Evolutionary conservation across 768 basidiomycete genomes (phyloP).

Genomic region (Cyathus striatus): DNA sequence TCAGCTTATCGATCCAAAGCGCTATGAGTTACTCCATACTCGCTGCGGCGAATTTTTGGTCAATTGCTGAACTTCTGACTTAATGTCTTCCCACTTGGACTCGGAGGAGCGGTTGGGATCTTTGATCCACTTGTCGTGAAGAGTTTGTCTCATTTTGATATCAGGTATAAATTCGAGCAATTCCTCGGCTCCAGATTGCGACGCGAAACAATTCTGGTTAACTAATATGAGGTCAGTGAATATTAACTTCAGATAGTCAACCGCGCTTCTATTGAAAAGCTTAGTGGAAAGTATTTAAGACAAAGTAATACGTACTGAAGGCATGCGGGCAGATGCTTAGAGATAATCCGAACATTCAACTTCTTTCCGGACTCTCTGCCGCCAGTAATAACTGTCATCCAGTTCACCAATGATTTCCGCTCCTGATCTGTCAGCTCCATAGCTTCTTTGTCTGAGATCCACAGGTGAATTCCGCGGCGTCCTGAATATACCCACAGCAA

Average conservation of each 20-base stretch:
- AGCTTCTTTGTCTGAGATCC: constrained; percentile 90
- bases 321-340: constrained; percentile 61
- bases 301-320: constrained; percentile 50
- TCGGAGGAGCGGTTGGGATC: constrained; percentile 50
- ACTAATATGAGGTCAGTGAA: constrained; percentile 68
- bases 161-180: constrained; percentile 77
- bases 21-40: constrained; percentile 19
- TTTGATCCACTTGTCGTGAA: constrained; percentile 57
- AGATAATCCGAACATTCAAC: constrained; percentile 59
- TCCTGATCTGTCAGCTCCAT: constrained; percentile 90
- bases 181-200: constrained; percentile 66
- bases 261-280: constrained; percentile 30
- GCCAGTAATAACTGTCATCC: constrained; percentile 78
- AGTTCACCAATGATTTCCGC: constrained; percentile 80
- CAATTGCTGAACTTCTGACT: constrained; percentile 26
- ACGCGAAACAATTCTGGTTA: constrained; percentile 82
- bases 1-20: constrained; percentile 3
- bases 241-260: constrained; percentile 41
- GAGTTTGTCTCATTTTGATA: constrained; percentile 33
- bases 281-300: constrained; percentile 1
- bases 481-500: constrained; percentile 99
- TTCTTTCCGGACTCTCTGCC: constrained; percentile 80
- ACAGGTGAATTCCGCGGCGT: constrained; percentile 95
- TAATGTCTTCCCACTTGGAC: constrained; percentile 73
- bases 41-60: constrained; percentile 20